Conservation (phyloP, 495 filamentous ascomycete genomes). For the Chaetomium fimeti region DNA sequence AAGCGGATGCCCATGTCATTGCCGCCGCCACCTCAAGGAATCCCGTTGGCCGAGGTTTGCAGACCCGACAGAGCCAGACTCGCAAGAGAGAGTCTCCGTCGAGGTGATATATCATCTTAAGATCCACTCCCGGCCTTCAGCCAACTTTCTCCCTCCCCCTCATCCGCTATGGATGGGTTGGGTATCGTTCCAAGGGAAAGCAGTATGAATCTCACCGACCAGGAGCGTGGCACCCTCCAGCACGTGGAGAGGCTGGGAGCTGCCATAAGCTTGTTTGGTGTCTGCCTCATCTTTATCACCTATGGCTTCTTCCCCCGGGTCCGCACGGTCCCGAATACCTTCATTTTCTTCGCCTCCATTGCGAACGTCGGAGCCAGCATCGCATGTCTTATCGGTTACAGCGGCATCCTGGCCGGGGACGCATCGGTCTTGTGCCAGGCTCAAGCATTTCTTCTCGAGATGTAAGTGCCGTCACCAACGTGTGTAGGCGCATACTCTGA, state of each 20-base stretch:
- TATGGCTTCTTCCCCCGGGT: slow-evolving; percentile 60
- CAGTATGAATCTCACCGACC: slow-evolving; percentile 36
- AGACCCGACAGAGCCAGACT: slow-evolving; percentile 12
- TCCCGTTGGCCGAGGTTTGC: slow-evolving; percentile 26
- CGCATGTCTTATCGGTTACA: slow-evolving; percentile 67
- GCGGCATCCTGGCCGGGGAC: slow-evolving; percentile 52
- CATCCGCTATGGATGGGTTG: slow-evolving; percentile 24
- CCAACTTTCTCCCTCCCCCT: slow-evolving; percentile 10
- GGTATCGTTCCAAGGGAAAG: slow-evolving; percentile 22
- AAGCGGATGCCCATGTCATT: not conserved
- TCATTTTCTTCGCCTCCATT: slow-evolving; percentile 80
- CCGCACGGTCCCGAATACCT: slow-evolving; percentile 75
- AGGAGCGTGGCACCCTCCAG: slow-evolving; percentile 36
- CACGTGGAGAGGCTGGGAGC: slow-evolving; percentile 49
- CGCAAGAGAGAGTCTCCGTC: not conserved
- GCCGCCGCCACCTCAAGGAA: slow-evolving; percentile 6
- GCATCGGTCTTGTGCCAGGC: slow-evolving; percentile 63
- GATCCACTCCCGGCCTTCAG: slow-evolving; percentile 11
- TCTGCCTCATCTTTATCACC: slow-evolving; percentile 67
- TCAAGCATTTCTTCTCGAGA: slow-evolving; percentile 72
- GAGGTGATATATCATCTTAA: slow-evolving; percentile 23
- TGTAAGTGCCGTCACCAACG: slow-evolving; percentile 51
- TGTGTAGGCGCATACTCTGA: slow-evolving; percentile 18
- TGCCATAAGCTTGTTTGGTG: slow-evolving; percentile 64
- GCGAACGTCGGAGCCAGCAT: slow-evolving; percentile 77